These are phyloP conservation scores for Trichoderma sp. DNA, from an alignment of 2,329 filamentous ascomycete genomes.

Conservation along the genomic window DNA sequence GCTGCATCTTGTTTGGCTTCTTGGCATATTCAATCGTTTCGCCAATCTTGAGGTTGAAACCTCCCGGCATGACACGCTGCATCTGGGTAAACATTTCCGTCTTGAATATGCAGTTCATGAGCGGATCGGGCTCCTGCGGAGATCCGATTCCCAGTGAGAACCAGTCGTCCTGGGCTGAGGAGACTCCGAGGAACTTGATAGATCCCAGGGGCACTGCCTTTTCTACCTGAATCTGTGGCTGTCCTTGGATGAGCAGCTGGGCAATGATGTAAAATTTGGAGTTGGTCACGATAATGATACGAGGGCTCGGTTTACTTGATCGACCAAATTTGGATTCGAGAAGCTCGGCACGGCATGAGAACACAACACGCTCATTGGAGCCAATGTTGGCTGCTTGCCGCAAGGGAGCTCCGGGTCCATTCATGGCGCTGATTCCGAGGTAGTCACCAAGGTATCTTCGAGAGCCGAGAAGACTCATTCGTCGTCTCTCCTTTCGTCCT, in stretches of 20 bases:
- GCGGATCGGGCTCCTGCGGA: slow-evolving; percentile 87
- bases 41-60: slow-evolving; percentile 79
- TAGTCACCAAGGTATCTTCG: slow-evolving; percentile 95
- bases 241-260: slow-evolving; percentile 78
- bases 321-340: slow-evolving; percentile 94
- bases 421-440: slow-evolving; percentile 78
- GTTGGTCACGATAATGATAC: slow-evolving; percentile 80
- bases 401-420: slow-evolving; percentile 79
- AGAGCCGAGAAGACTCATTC: slow-evolving; percentile 89
- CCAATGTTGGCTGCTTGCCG: slow-evolving; percentile 72
- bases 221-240: slow-evolving; percentile 79
- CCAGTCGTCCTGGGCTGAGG: slow-evolving; percentile 90
- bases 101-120: slow-evolving; percentile 92
- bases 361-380: slow-evolving; percentile 73
- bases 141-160: slow-evolving; percentile 91
- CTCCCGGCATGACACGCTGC: slow-evolving; percentile 74
- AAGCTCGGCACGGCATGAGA: slow-evolving; percentile 88
- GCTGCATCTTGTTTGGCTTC: slow-evolving; percentile 89
- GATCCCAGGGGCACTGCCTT: slow-evolving; percentile 79
- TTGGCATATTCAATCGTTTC: slow-evolving; percentile 93
- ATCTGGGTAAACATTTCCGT: slow-evolving; percentile 97
- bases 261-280: slow-evolving; percentile 87
- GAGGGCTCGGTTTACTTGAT: slow-evolving; percentile 88
- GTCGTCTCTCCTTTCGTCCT: slow-evolving; percentile 84
- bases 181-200: slow-evolving; percentile 84